Base-by-base conservation (phyloP, 2,329 filamentous ascomycete species). In the Drechslera avenae region DNA sequence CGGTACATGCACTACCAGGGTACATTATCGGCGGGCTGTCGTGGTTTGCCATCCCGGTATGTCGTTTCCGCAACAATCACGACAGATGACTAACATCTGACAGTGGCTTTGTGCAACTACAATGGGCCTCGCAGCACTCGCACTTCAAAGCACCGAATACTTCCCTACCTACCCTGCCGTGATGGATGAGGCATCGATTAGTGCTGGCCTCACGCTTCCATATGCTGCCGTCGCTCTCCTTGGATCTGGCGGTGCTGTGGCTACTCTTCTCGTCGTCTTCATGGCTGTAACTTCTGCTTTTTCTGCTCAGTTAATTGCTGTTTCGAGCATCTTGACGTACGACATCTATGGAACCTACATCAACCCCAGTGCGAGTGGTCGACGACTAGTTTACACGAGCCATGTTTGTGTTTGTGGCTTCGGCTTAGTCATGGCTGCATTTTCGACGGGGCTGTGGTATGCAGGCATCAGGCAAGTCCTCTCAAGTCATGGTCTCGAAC, bases 301-400 rank as follows among this genome's bases (percentile, higher is more conserved):
- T 36, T 75, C 66, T 2, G 75, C 77, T 0, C 76, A 80, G 48
- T 68, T 79, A 4, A 78, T 80, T 13, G 76, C 92, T 1, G 90
- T 95, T 1, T 92, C 89, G 2, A 91, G 88, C 3, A 95, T 96
- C 70, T 84, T 87, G 73, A 94, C 91, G 0, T 96, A 94, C 69
- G 91, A 96, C 65, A 82, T 94, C 57, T 96, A 94, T 75, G 86
- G 90, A 46, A 91, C 44, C 13, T 96, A 96, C 70, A 83, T 96
- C 76, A 88, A 94, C 58, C 89, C 90, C 0, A 70, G 77, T 0
- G 91, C 91, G 3, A 86, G 82, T 42, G 91, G 91, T 12, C 86
- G 83, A 66, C 83, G 82, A 17, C 82, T 96, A 3, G 91, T 96
- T 31, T 89, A 86, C 73, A 87, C 91, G 72, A 90, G 84, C 17